Evolutionary conservation across 768 basidiomycete genomes (phyloP), one percentile per base, ranked within the genome.

Genomic region (Plicaturopsis crispa): DNA sequence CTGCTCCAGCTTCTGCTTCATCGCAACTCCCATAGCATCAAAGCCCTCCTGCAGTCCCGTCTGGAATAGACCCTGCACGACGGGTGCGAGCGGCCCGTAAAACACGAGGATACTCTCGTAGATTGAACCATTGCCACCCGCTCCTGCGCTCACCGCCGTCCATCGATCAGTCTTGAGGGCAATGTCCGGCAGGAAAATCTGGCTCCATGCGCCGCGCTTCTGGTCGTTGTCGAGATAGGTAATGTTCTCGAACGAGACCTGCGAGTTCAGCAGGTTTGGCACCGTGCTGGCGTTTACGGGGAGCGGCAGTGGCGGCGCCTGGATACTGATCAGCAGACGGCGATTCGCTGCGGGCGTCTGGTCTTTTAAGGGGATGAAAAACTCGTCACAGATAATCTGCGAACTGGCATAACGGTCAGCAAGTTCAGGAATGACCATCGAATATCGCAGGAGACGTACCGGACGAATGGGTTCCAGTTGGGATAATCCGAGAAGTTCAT

Each of bases 71-170:
- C 8, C 20, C 22, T 41, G 32, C 21, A 44, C 40, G 3, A 28
- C 23, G 6, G 8, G 13, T n/a, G 43, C 43, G 11, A 39, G 21
- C 19, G 23, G 12, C 20, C 43, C 18, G 35, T n/a, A 33, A 24
- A 41, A 61, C 24, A 56, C 49, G 42, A 59, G 56, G 33, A 44
- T 38, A 28, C 56, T 49, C 42, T 63, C 61, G 36, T 61, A 63
- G 32, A 48, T 55, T 35, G 56, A 56, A 41, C 48, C 42, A 13
- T 24, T 24, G 10, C 26, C 26, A 14, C 14, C 20, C 17, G 48
- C 39, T 16, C 41, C 28, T n/a, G n/a, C n/a, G 38, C 53, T 59
- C 36, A 59, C 35, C 33, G 47, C 55, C 39, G 52, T 53, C 54
- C 54, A 56, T 20, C 60, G 52, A 36, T 60, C 54, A 7, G 57